Conservation (phyloP, 805 yeast genomes). For the Candida michaelii region DNA sequence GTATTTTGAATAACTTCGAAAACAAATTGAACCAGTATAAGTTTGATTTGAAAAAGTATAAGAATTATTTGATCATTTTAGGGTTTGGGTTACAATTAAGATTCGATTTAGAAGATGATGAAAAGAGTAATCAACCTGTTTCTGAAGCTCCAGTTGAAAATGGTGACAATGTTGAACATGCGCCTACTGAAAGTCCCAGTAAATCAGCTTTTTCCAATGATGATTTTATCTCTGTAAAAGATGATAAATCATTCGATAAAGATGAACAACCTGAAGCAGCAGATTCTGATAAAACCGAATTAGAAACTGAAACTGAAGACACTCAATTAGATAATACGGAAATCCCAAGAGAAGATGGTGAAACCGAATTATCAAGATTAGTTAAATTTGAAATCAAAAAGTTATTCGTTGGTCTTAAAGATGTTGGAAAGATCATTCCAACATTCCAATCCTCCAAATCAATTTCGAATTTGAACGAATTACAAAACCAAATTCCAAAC, state of each 20-base stretch:
- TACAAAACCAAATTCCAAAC: slow-evolving; percentile 15
- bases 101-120: slow-evolving; percentile 39
- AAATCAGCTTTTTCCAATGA: slow-evolving; percentile 1
- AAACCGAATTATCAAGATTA: slow-evolving; percentile 31
- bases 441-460: slow-evolving; percentile 32
- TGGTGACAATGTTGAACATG: neutral
- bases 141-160: slow-evolving; percentile 1
- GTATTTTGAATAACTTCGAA: slow-evolving; percentile 39
- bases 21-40: slow-evolving; percentile 43
- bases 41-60: slow-evolving; percentile 45
- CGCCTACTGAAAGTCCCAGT: neutral
- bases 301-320: slow-evolving; percentile 7
- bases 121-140: slow-evolving; percentile 13
- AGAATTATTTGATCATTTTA: slow-evolving; percentile 43
- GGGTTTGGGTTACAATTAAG: slow-evolving; percentile 50
- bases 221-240: slow-evolving; percentile 4
- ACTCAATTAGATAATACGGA: slow-evolving; percentile 2
- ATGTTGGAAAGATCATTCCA: slow-evolving; percentile 33
- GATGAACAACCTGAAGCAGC: slow-evolving; percentile 2
- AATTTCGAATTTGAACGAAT: slow-evolving; percentile 19
- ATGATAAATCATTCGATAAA: neutral
- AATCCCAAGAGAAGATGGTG: slow-evolving; percentile 16
- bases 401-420: slow-evolving; percentile 30
- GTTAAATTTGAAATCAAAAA: slow-evolving; percentile 35
- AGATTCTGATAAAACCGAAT: slow-evolving; percentile 5